phyloP scores from a whole-genome alignment of 2,329 filamentous ascomycete species.

The Fusarium zealandicum region DNA sequence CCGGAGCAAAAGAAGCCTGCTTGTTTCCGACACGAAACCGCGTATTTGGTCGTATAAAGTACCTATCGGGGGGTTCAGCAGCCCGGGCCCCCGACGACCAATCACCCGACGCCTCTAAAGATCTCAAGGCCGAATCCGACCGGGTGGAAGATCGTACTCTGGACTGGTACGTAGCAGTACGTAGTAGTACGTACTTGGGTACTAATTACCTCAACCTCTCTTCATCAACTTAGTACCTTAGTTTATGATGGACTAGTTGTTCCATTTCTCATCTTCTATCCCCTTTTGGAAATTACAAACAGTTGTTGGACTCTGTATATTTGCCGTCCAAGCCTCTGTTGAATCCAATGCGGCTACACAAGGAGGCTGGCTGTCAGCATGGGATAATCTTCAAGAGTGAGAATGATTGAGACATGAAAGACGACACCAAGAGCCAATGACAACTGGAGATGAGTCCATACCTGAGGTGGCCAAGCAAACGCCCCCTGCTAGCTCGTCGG shows the following conservation, averaged over 20 bases:
- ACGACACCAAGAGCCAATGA: not conserved
- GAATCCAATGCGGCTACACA: not conserved
- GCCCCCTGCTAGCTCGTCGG: conserved; percentile 37
- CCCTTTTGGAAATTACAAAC: not conserved
- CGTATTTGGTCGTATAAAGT: conserved; percentile 1
- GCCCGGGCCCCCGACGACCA: conserved; percentile 25
- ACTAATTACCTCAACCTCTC: not conserved
- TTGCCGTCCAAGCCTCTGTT: not conserved
- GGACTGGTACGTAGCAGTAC: too few relatives aligned
- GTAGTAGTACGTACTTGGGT: not conserved
- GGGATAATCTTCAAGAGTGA: not conserved
- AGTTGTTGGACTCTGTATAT: not conserved
- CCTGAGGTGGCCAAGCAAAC: conserved; percentile 8
- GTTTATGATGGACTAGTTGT: too few relatives aligned
- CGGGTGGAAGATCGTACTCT: conserved; percentile 30
- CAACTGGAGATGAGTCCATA: not conserved
- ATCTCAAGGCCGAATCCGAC: not conserved
- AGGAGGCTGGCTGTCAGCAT: conserved; percentile 18
- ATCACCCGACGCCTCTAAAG: not conserved
- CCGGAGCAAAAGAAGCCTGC: conserved; percentile 6
- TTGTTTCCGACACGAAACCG: conserved; percentile 23
- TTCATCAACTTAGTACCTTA: too few relatives aligned
- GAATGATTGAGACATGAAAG: conserved; percentile 2
- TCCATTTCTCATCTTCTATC: conserved; percentile 2
- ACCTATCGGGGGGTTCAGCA: conserved; percentile 15